Evolutionary conservation across 345 rosid genomes (phyloP).

Genomic region (Pugionium dolabratum): DNA sequence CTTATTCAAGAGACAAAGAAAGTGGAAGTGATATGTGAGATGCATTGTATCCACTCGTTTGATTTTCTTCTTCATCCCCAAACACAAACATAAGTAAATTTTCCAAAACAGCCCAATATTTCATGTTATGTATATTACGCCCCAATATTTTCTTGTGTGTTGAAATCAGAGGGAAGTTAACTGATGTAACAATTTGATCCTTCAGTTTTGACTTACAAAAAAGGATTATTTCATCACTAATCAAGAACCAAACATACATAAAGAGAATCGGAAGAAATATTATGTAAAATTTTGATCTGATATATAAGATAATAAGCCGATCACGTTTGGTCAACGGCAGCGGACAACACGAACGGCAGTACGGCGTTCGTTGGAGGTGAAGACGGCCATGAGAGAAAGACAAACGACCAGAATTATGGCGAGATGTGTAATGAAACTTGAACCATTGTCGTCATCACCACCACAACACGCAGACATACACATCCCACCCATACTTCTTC

Average conservation of each 20-base stretch:
- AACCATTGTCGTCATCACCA: slow-evolving; percentile 34
- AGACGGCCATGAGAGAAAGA: slow-evolving; percentile 45
- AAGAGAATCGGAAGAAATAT: slow-evolving; percentile 21
- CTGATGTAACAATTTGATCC: neutral
- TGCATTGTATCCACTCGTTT: too few species aligned
- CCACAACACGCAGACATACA: slow-evolving; percentile 41
- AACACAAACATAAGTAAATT: neutral
- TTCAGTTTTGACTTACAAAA: neutral
- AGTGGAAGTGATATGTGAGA: too few species aligned
- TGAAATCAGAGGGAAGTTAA: neutral
- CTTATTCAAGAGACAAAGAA: neutral
- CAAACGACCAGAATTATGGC: slow-evolving; percentile 41
- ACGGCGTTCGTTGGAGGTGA: slow-evolving; percentile 40
- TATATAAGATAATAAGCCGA: neutral
- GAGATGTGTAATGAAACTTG: slow-evolving; percentile 30
- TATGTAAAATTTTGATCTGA: slow-evolving; percentile 16
- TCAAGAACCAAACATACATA: slow-evolving; percentile 15
- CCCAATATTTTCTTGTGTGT: neutral
- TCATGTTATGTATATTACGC: neutral
- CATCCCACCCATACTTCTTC: slow-evolving; percentile 40
- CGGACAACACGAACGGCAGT: slow-evolving; percentile 33
- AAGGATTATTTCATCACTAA: neutral
- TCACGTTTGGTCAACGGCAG: slow-evolving; percentile 28
- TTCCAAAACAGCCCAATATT: neutral
- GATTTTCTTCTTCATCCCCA: neutral